phyloP scores from a whole-genome alignment of 1,284 basidiomycete genomes.

The Trichosporon coremiiforme region DNA sequence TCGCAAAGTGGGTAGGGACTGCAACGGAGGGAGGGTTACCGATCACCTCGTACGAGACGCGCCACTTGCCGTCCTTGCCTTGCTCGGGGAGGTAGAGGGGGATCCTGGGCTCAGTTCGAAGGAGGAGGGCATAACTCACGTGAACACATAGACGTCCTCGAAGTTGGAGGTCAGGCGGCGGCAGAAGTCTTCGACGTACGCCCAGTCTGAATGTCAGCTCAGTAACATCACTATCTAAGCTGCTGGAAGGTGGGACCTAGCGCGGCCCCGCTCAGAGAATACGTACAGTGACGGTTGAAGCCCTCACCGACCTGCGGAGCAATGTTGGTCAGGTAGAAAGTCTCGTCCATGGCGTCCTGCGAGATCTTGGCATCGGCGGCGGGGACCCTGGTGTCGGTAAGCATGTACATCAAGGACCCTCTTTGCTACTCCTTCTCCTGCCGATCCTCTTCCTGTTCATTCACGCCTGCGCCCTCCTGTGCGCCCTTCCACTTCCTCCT shows the following conservation, averaged over 20 bases:
- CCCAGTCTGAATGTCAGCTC: conserved; percentile 72
- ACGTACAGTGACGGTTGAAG: conserved; percentile 92
- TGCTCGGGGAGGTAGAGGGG: conserved; percentile 92
- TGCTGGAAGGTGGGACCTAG: too few relatives aligned
- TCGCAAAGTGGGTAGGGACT: conserved; percentile 98
- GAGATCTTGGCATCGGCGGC: conserved; percentile 90
- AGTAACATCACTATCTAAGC: too few relatives aligned
- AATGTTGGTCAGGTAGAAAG: conserved; percentile 92
- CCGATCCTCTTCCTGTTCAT: background rate
- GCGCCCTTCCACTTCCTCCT: background rate
- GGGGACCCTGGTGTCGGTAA: conserved; percentile 68
- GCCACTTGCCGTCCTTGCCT: conserved; percentile 86
- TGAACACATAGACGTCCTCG: conserved; percentile 95
- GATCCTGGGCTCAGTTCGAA: conserved; percentile 55
- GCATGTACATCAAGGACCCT: too few relatives aligned
- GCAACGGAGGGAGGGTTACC: conserved; percentile 84
- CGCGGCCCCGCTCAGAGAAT: too few relatives aligned
- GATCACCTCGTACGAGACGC: conserved; percentile 93
- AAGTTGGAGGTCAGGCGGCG: conserved; percentile 81
- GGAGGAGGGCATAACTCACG: conserved; percentile 53
- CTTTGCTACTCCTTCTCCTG: background rate
- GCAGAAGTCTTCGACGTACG: conserved; percentile 95
- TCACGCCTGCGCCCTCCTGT: background rate
- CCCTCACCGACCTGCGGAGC: conserved; percentile 97
- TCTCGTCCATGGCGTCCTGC: conserved; percentile 93